phyloP scores from a whole-genome alignment of 2,329 filamentous ascomycete species.

The Graphilbum sp. region DNA sequence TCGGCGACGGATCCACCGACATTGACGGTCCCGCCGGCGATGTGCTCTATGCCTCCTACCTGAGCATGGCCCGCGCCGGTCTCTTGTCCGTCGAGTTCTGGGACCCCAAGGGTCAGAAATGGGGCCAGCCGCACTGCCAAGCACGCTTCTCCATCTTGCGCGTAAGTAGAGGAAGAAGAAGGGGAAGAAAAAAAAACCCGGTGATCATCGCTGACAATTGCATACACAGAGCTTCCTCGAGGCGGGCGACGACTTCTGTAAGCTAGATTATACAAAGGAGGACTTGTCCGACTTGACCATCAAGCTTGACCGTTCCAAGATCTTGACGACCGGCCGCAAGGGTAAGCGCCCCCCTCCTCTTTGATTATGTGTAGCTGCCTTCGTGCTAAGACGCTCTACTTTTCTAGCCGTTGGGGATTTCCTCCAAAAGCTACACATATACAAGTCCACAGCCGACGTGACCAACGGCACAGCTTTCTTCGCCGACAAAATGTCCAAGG shows the following conservation, averaged over 20 bases:
- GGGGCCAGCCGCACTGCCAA: conserved; percentile 86
- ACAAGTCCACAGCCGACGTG: conserved; percentile 79
- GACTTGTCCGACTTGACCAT: conserved; percentile 72
- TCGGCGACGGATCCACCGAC: conserved; percentile 59
- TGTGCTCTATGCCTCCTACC: conserved; percentile 74
- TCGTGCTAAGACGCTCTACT: background rate
- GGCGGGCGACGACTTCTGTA: conserved; percentile 75
- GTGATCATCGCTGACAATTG: too few relatives aligned
- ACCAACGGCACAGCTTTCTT: conserved; percentile 66
- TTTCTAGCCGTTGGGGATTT: conserved; percentile 59
- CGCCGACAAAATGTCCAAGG: conserved; percentile 57
- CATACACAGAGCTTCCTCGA: conserved; percentile 60
- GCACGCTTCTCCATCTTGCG: conserved; percentile 77
- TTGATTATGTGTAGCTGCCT: background rate
- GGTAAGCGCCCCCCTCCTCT: conserved; percentile 24
- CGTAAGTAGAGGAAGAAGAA: conserved; percentile 13
- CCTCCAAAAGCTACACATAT: conserved; percentile 81
- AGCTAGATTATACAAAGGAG: conserved; percentile 55
- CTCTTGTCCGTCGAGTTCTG: conserved; percentile 81
- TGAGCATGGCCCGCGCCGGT: conserved; percentile 90
- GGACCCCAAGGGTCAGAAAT: conserved; percentile 81
- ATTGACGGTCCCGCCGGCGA: conserved; percentile 67
- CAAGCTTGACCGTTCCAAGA: conserved; percentile 70
- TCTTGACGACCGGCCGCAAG: conserved; percentile 64
- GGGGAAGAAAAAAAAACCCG: too few relatives aligned